Conservation (phyloP, 1,139 yeast genomes). For the Lodderomyces parapsilosis region DNA sequence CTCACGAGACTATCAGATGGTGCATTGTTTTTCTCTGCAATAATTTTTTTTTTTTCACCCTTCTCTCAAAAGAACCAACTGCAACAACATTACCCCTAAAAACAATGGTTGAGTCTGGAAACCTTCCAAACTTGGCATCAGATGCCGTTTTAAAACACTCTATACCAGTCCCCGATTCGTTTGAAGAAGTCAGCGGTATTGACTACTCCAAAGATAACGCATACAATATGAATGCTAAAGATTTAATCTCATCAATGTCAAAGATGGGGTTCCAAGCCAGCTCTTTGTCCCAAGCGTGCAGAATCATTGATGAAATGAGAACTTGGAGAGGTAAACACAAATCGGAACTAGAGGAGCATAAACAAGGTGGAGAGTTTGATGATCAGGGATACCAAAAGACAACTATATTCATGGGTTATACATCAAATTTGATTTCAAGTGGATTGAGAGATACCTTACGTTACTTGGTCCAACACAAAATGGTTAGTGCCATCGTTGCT, state of each 20-base stretch:
- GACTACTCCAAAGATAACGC: conserved; percentile 78
- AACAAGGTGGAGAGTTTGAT: conserved; percentile 72
- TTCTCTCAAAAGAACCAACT: neutral
- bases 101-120: conserved; percentile 12
- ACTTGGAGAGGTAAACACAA: conserved; percentile 82
- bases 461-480: conserved; percentile 86
- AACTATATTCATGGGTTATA: conserved; percentile 92
- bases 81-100: neutral
- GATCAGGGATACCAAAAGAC: conserved; percentile 80
- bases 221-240: conserved; percentile 71
- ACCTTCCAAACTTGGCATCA: conserved; percentile 62
- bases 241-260: conserved; percentile 77
- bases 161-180: conserved; percentile 78
- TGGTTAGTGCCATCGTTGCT: conserved; percentile 92
- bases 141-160: conserved; percentile 91
- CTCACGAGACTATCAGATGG: neutral
- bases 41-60: conserved; percentile 1
- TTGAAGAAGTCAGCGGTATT: conserved; percentile 77
- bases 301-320: conserved; percentile 88
- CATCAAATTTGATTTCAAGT: conserved; percentile 93
- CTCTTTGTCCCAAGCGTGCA: conserved; percentile 82
- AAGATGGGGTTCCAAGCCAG: conserved; percentile 99
- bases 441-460: conserved; percentile 91
- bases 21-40: neutral
- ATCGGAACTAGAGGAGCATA: conserved; percentile 65